These are phyloP conservation scores for Marsdenia floribunda DNA, from an alignment of 257 asterid genomes.

Conservation along the genomic window DNA sequence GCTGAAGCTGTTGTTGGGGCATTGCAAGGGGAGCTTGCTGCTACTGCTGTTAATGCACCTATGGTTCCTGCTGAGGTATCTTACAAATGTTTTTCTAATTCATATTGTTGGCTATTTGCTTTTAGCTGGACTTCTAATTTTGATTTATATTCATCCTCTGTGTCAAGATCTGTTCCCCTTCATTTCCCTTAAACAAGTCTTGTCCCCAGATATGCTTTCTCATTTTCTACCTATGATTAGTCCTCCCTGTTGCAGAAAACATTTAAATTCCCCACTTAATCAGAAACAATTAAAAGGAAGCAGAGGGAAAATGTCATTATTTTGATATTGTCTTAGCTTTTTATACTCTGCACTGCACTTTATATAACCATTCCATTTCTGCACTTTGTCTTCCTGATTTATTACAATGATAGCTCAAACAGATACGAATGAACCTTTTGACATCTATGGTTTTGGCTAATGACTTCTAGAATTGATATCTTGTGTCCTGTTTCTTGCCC, in stretches of 20 bases:
- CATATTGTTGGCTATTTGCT: background rate
- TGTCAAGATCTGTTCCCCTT: background rate
- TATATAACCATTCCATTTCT: background rate
- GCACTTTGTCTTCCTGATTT: no score
- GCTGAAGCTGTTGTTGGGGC: conserved; percentile 99
- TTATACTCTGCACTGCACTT: background rate
- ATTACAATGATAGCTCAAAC: background rate
- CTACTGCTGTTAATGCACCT: conserved; percentile 96
- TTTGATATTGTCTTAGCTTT: background rate
- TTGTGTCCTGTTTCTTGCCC: background rate
- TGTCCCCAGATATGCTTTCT: background rate
- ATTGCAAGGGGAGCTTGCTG: conserved; percentile 86
- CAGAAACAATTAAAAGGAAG: background rate
- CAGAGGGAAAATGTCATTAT: background rate
- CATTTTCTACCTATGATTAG: background rate
- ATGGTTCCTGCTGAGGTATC: conserved; percentile 96
- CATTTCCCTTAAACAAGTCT: background rate
- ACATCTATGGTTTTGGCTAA: background rate
- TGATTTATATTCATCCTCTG: background rate
- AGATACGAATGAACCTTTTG: background rate
- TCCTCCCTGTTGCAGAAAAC: background rate
- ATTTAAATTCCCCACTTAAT: no score
- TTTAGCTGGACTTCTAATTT: background rate
- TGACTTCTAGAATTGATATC: background rate
- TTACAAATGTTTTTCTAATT: background rate